A percentile compares a stretch with the other conserved stretches of the same genome.
Conservation (phyloP, 2,329 filamentous ascomycete genomes). For the Colletotrichum echinochloae region DNA sequence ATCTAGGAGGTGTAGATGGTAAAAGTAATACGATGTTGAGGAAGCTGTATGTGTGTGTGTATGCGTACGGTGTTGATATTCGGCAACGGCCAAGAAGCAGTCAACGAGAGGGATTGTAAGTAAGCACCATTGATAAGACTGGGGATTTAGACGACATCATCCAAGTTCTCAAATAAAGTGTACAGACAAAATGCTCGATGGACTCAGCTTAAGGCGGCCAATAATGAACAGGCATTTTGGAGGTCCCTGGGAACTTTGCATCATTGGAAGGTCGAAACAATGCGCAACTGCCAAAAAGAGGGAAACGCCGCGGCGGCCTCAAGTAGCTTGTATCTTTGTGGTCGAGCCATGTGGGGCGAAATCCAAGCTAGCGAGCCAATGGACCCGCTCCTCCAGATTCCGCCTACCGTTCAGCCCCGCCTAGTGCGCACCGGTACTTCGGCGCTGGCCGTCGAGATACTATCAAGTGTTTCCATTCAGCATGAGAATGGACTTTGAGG, state of each 20-base stretch:
- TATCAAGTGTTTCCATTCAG: too few species aligned
- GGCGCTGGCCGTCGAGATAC: not conserved
- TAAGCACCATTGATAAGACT: too few species aligned
- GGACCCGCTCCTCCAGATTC: not conserved
- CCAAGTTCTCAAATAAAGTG: too few species aligned
- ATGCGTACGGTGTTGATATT: not conserved
- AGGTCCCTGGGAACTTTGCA: not conserved
- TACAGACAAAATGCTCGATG: not conserved
- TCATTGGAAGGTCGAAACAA: constrained; percentile 7
- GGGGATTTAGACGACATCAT: too few species aligned
- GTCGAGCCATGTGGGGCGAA: not conserved
- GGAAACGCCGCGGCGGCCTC: constrained; percentile 36
- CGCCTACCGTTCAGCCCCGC: constrained; percentile 33
- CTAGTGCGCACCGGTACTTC: constrained; percentile 4
- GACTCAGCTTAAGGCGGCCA: constrained; percentile 21
- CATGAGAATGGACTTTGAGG: not conserved
- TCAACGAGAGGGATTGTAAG: not conserved
- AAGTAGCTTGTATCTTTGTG: constrained; percentile 28
- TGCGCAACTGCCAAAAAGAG: not conserved
- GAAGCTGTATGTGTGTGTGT: not conserved
- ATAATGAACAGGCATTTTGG: not conserved
- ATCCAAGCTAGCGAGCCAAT: not conserved
- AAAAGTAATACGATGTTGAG: not conserved
- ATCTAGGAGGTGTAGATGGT: not conserved
- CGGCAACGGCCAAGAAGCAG: not conserved